Evolutionary conservation across 2,329 filamentous ascomycete genomes (phyloP).

Genomic region (Fusarium veterinarium): DNA sequence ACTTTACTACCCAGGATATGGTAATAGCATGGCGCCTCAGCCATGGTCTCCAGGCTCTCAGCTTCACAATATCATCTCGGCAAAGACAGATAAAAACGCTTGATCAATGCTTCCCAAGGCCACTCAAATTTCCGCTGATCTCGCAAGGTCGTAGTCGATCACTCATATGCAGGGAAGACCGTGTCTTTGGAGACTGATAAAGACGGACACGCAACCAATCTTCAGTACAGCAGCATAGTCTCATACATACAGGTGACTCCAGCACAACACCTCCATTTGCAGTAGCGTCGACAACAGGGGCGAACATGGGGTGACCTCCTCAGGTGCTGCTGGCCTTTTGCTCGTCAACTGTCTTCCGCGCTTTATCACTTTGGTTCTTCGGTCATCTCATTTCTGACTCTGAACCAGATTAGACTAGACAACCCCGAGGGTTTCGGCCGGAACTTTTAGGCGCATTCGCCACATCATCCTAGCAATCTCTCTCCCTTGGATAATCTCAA

Average conservation of each 20-base stretch:
- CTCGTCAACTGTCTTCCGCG: conserved; percentile 12
- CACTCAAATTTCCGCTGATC: conserved; percentile 38
- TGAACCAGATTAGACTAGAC: conserved; percentile 21
- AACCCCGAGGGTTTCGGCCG: conserved; percentile 38
- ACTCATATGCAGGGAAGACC: conserved; percentile 32
- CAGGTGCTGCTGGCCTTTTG: conserved; percentile 19
- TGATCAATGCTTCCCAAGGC: conserved; percentile 12
- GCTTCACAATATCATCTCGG: conserved; percentile 35
- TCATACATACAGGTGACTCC: background rate
- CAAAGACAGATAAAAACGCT: conserved; percentile 9
- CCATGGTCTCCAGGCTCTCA: conserved; percentile 28
- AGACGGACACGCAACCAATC: conserved; percentile 22
- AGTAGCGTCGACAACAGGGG: conserved; percentile 35
- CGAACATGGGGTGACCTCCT: conserved; percentile 23
- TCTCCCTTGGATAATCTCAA: conserved; percentile 38
- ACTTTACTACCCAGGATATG: conserved; percentile 12
- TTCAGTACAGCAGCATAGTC: conserved; percentile 4
- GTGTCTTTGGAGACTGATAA: conserved; percentile 17
- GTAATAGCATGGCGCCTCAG: conserved; percentile 11
- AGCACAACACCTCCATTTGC: conserved; percentile 22
- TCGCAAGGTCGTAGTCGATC: conserved; percentile 37
- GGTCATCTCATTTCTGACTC: conserved; percentile 21
- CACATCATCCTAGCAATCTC: conserved; percentile 30
- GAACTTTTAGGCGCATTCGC: conserved; percentile 35
- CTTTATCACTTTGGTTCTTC: conserved; percentile 21